phyloP scores from a whole-genome alignment of 768 basidiomycete genomes.

The Lentinus tigrinus region DNA sequence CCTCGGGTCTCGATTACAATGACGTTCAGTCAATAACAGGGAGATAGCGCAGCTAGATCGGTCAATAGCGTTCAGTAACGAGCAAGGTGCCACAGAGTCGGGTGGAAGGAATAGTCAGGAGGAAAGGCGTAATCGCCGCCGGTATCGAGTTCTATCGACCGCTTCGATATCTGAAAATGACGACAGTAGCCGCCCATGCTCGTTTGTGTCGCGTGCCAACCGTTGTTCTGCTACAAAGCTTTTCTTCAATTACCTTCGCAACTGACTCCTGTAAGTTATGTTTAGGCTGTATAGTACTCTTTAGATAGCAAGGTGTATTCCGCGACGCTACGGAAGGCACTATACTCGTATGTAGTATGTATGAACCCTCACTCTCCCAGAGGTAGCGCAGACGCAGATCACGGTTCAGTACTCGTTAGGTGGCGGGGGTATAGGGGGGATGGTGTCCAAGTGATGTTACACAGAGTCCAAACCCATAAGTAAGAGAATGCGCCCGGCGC shows the following conservation, averaged over 20 bases:
- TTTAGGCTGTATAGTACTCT: background rate
- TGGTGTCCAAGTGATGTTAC: background rate
- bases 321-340: background rate
- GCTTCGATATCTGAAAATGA: background rate
- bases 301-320: background rate
- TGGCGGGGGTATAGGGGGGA: slow-evolving; percentile 1
- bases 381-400: background rate
- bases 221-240: too few relatives aligned
- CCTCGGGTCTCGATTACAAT: background rate
- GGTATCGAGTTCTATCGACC: too few relatives aligned
- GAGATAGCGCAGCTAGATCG: background rate
- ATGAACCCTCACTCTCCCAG: background rate
- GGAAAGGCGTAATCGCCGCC: too few relatives aligned
- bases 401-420: too few relatives aligned
- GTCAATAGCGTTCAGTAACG: too few relatives aligned
- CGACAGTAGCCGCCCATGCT: too few relatives aligned
- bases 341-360: slow-evolving; percentile 6
- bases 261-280: background rate
- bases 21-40: too few relatives aligned
- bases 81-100: too few relatives aligned
- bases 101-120: too few relatives aligned
- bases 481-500: background rate
- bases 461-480: background rate
- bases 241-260: too few relatives aligned
- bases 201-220: background rate